Conservation (phyloP, 2,329 filamentous ascomycete genomes). For the Colletotrichum lentis region DNA sequence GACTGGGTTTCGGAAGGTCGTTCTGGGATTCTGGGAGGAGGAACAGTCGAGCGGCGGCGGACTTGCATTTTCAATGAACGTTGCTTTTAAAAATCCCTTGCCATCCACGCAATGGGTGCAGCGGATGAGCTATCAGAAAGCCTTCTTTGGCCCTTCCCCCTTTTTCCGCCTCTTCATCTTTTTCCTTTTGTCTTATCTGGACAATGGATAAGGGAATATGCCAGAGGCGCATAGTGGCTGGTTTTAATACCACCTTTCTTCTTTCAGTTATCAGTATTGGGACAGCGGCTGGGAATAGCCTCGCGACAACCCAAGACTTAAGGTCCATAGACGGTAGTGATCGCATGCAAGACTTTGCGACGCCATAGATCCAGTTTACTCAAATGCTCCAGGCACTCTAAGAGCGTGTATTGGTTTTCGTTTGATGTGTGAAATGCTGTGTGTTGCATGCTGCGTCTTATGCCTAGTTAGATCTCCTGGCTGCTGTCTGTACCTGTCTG, state of each 20-base stretch:
- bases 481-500: not conserved
- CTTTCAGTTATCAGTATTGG: not conserved
- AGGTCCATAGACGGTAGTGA: slow-evolving; percentile 21
- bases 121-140: not conserved
- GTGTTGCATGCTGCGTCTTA: not conserved
- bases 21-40: not conserved
- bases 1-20: slow-evolving; percentile 12
- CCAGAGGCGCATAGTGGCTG: not conserved
- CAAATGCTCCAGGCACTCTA: not conserved
- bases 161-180: not conserved
- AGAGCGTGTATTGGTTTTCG: not conserved
- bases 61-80: slow-evolving; percentile 13
- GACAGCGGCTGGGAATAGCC: slow-evolving; percentile 1
- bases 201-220: not conserved
- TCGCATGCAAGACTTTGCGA: slow-evolving; percentile 6
- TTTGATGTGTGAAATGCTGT: not conserved
- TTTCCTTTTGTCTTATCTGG: not conserved
- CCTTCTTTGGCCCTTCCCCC: not conserved
- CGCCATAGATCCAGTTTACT: slow-evolving; percentile 4
- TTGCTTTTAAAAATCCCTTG: slow-evolving; percentile 15
- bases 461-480: not conserved
- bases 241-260: not conserved
- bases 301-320: slow-evolving; percentile 4
- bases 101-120: slow-evolving; percentile 16
- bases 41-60: not conserved